These are phyloP conservation scores for Simmondsia chinensis DNA, from an alignment of 148 eudicot species.

Conservation along the genomic window DNA sequence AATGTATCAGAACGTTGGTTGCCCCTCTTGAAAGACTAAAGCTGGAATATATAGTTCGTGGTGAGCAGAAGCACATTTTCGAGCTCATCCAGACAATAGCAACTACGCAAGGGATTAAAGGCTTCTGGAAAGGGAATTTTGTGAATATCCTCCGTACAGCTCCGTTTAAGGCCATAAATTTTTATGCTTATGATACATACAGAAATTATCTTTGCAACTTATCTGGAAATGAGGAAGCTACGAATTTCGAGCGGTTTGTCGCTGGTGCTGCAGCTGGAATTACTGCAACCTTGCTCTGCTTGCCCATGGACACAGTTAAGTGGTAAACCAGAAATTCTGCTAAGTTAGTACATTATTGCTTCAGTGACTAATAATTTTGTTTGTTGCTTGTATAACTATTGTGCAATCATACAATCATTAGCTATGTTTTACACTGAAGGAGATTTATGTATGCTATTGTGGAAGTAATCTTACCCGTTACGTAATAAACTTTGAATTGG, in stretches of 20 bases:
- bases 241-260: slow-evolving; percentile 83
- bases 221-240: slow-evolving; percentile 74
- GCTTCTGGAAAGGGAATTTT: slow-evolving; percentile 98
- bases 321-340: slow-evolving; percentile 7
- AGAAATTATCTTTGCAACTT: slow-evolving; percentile 57
- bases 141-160: slow-evolving; percentile 95
- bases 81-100: slow-evolving; percentile 71
- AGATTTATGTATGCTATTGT: no score
- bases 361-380: no score
- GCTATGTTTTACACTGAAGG: no score
- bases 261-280: slow-evolving; percentile 98
- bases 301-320: slow-evolving; percentile 98
- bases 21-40: slow-evolving; percentile 98
- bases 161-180: slow-evolving; percentile 91
- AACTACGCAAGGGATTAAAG: slow-evolving; percentile 74
- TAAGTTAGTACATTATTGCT: no score
- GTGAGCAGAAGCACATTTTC: slow-evolving; percentile 67
- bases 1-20: slow-evolving; percentile 68
- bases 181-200: slow-evolving; percentile 91
- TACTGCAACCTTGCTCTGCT: slow-evolving; percentile 87
- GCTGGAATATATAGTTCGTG: slow-evolving; percentile 92
- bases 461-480: no score
- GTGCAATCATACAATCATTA: no score
- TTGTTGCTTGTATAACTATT: no score
- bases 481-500: no score